Conservation (phyloP, 768 basidiomycete species). For the Lactarius akahatsu region DNA sequence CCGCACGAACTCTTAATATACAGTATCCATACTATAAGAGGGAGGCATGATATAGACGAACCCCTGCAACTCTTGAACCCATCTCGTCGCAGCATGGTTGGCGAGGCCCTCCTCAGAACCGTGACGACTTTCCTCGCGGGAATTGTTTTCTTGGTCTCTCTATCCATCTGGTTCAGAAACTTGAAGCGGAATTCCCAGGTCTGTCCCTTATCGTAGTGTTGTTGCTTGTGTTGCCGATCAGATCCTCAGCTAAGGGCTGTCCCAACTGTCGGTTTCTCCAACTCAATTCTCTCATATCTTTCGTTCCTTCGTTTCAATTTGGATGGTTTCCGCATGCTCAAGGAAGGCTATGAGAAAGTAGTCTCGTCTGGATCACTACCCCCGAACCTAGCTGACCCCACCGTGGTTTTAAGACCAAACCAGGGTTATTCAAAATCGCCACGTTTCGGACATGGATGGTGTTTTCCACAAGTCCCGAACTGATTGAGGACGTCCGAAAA, state of each 20-base stretch:
- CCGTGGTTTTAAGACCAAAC: conserved; percentile 23
- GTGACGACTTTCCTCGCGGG: not conserved
- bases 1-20: too few relatives aligned
- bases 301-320: conserved; percentile 34
- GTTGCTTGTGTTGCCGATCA: not conserved
- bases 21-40: too few relatives aligned
- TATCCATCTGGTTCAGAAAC: conserved; percentile 1
- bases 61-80: too few relatives aligned
- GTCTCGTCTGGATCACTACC: not conserved
- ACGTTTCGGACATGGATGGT: conserved; percentile 47
- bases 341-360: conserved; percentile 40
- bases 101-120: not conserved
- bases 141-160: not conserved
- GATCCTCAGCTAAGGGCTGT: conserved; percentile 31
- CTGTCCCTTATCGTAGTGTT: not conserved
- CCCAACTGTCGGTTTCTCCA: conserved; percentile 39
- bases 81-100: conserved; percentile 1
- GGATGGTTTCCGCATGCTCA: conserved; percentile 33
- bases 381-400: not conserved
- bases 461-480: conserved; percentile 41
- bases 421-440: conserved; percentile 43
- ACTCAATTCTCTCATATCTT: conserved; percentile 37
- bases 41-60: too few relatives aligned
- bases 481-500: too few relatives aligned
- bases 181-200: too few relatives aligned